Conservation (phyloP, 83 land plant species). For the Picea abies region DNA sequence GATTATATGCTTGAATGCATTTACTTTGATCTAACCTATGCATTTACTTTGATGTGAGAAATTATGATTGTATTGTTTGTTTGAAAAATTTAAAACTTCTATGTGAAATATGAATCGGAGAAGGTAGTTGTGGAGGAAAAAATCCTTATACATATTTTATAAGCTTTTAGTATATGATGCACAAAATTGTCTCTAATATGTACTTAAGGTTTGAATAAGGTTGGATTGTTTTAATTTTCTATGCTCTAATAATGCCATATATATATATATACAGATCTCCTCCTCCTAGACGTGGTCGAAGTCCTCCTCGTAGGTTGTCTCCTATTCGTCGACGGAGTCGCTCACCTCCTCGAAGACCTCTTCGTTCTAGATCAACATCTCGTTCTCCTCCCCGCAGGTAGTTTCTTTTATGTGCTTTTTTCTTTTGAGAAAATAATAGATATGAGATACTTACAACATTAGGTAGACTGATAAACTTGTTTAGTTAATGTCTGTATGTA, state of each 20-base stretch:
- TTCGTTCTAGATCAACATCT: slow-evolving; percentile 62
- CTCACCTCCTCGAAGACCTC: slow-evolving; percentile 67
- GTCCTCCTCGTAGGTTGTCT: slow-evolving; percentile 79
- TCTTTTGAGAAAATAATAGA: not conserved
- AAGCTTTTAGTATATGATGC: too few relatives aligned
- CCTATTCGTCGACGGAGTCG: slow-evolving; percentile 59
- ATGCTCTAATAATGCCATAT: not conserved
- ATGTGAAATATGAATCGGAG: too few relatives aligned
- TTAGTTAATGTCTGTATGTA: not conserved
- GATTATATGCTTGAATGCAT: not conserved
- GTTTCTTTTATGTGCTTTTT: not conserved
- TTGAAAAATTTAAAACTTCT: too few relatives aligned
- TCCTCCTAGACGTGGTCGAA: slow-evolving; percentile 64
- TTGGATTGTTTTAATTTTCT: not conserved
- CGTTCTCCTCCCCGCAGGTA: slow-evolving; percentile 64
- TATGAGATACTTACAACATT: not conserved
- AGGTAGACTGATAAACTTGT: not conserved
- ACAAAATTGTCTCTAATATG: too few relatives aligned
- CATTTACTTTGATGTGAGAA: not conserved
- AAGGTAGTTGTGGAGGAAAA: too few relatives aligned
- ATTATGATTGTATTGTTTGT: too few relatives aligned
- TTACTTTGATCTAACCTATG: not conserved
- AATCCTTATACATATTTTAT: too few relatives aligned
- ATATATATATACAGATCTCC: slow-evolving; percentile 33
- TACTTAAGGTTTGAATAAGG: not conserved